These are phyloP conservation scores for Fusarium tuaranense DNA, from an alignment of 2,329 filamentous ascomycete species.

Conservation along the genomic window DNA sequence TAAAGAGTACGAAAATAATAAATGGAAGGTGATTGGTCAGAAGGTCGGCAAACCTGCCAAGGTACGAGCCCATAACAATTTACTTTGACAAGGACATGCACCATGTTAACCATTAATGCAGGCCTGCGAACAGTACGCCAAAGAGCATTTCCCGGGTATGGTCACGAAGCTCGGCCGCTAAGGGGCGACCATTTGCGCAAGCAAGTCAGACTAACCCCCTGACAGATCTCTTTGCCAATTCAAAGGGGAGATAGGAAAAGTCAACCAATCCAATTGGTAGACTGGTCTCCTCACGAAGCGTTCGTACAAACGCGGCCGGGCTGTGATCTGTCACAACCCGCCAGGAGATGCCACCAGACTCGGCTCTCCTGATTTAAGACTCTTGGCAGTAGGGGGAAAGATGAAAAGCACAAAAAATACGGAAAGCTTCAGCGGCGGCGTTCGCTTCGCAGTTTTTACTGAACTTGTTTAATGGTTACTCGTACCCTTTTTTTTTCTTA, in stretches of 20 bases:
- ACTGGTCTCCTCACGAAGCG: neutral
- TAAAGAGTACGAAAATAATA: conserved; percentile 98
- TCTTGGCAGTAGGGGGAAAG: conserved; percentile 7
- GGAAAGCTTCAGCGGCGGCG: conserved; percentile 35
- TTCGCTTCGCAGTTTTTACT: conserved; percentile 32
- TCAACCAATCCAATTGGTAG: neutral
- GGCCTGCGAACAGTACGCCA: conserved; percentile 84
- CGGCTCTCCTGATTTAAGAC: neutral
- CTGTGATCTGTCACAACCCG: neutral
- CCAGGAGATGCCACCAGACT: neutral
- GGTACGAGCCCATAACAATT: conserved; percentile 47
- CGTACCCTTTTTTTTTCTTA: conserved; percentile 21
- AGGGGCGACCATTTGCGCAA: conserved; percentile 28
- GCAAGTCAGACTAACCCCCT: conserved; percentile 46
- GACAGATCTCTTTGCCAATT: conserved; percentile 54
- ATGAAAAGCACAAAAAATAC: conserved; percentile 33
- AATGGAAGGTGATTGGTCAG: conserved; percentile 97
- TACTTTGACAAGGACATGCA: neutral
- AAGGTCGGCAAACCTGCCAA: conserved; percentile 99
- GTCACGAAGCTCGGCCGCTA: conserved; percentile 41
- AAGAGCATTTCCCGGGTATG: conserved; percentile 84
- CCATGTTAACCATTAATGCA: conserved; percentile 25
- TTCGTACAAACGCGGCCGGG: neutral
- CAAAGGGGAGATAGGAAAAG: conserved; percentile 51
- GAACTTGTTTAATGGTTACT: conserved; percentile 43